Percentiles rank a stretch among this genome's conserved stretches.
phyloP scores from a whole-genome alignment of 73 alveolate genomes.

The Paramecium tetraurelia region DNA sequence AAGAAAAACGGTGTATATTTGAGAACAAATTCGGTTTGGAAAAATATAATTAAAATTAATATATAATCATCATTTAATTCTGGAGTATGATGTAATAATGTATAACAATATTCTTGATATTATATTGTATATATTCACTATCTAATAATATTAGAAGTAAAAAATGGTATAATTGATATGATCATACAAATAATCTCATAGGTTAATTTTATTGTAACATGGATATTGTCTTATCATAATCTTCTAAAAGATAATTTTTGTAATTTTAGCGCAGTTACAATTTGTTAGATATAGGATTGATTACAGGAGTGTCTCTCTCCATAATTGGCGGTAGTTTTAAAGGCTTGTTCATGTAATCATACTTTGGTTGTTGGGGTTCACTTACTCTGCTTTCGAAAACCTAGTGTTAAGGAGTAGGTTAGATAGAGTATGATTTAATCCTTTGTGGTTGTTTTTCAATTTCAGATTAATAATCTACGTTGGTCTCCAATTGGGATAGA shows the following conservation, averaged over 20 bases:
- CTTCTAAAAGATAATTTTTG: neutral
- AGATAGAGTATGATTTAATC: neutral
- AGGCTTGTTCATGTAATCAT: neutral
- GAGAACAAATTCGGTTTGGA: no score
- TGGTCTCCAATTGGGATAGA: neutral
- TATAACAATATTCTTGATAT: no score
- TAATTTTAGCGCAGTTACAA: neutral
- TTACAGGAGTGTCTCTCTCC: neutral
- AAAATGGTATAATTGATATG: neutral
- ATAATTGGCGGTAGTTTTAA: neutral
- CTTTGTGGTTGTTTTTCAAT: neutral
- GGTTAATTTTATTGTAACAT: neutral
- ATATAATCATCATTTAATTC: no score
- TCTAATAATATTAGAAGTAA: neutral
- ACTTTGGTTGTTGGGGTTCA: neutral
- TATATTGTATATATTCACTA: no score
- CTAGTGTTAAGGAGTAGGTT: neutral
- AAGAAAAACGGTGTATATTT: no score
- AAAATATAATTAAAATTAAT: no score
- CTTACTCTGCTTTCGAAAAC: neutral
- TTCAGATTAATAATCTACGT: neutral
- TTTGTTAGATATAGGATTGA: neutral
- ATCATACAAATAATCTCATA: conserved; percentile 3
- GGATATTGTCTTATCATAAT: neutral
- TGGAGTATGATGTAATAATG: no score